phyloP scores from a whole-genome alignment of 306 rosid genomes.

The Begonia loranthoides region DNA sequence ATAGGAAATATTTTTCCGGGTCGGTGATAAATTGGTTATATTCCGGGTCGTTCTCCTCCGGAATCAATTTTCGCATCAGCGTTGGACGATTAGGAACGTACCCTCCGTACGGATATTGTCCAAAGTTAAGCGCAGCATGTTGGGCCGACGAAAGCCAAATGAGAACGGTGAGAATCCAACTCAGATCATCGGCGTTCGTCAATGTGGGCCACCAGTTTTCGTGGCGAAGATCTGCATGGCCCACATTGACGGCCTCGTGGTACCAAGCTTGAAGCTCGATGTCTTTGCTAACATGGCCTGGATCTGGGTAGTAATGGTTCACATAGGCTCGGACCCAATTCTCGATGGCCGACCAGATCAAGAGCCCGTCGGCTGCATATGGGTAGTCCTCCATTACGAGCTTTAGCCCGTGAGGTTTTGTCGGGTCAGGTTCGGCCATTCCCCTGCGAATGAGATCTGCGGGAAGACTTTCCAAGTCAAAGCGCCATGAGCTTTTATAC shows the following conservation, averaged over 20 bases:
- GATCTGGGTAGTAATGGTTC: slow-evolving; percentile 46
- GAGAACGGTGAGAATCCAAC: slow-evolving; percentile 43
- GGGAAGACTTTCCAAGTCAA: slow-evolving; percentile 73
- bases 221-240: slow-evolving; percentile 54
- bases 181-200: slow-evolving; percentile 43
- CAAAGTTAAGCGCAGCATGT: slow-evolving; percentile 87
- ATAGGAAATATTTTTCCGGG: slow-evolving; percentile 70
- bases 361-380: slow-evolving; percentile 62
- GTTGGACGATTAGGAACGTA: slow-evolving; percentile 86
- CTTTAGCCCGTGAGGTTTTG: slow-evolving; percentile 67
- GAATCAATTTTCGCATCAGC: slow-evolving; percentile 56
- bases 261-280: slow-evolving; percentile 78
- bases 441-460: slow-evolving; percentile 79
- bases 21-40: slow-evolving; percentile 42
- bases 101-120: slow-evolving; percentile 86
- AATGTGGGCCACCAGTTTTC: slow-evolving; percentile 80
- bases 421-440: slow-evolving; percentile 65
- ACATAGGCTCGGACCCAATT: slow-evolving; percentile 62
- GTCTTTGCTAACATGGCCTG: slow-evolving; percentile 34
- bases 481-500: slow-evolving; percentile 71
- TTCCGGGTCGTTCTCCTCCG: slow-evolving; percentile 67
- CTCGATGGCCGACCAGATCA: slow-evolving; percentile 69
- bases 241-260: slow-evolving; percentile 64
- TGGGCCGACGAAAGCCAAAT: slow-evolving; percentile 86
- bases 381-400: slow-evolving; percentile 66